Evolutionary conservation across 306 rosid species (phyloP).

Genomic region (Aeschynomene evenia): DNA sequence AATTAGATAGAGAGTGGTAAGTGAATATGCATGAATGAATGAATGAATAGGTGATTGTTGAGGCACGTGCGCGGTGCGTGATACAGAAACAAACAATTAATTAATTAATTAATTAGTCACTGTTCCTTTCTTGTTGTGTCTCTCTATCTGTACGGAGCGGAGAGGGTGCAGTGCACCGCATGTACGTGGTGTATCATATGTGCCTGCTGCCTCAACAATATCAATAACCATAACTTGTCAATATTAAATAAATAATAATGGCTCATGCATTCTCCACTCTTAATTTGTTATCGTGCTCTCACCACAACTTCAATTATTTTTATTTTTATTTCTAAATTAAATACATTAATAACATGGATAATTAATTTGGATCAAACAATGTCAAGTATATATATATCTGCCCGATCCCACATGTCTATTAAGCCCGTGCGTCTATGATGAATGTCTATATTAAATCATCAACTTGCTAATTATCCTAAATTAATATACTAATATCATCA

Average conservation of each 20-base stretch:
- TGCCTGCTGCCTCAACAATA: background rate
- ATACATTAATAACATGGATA: background rate
- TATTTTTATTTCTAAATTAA: no score
- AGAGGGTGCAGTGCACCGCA: conserved; percentile 22
- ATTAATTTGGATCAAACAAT: background rate
- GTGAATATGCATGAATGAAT: no score
- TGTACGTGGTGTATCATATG: no score
- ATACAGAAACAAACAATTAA: no score
- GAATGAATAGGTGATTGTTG: background rate
- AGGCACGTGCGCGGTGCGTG: conserved; percentile 40
- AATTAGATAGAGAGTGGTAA: no score
- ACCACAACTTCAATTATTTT: background rate
- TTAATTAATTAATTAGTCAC: no score
- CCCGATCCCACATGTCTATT: background rate
- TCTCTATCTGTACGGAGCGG: background rate
- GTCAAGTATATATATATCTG: background rate
- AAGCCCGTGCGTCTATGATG: no score
- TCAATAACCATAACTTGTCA: background rate
- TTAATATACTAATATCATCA: no score
- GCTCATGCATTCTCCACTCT: no score
- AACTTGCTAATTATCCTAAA: background rate
- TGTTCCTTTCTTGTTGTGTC: no score
- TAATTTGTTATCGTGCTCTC: background rate
- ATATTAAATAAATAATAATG: no score
- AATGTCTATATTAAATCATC: background rate